These are phyloP conservation scores for Eucalyptus regnans DNA, from an alignment of 345 rosid genomes.

Conservation along the genomic window DNA sequence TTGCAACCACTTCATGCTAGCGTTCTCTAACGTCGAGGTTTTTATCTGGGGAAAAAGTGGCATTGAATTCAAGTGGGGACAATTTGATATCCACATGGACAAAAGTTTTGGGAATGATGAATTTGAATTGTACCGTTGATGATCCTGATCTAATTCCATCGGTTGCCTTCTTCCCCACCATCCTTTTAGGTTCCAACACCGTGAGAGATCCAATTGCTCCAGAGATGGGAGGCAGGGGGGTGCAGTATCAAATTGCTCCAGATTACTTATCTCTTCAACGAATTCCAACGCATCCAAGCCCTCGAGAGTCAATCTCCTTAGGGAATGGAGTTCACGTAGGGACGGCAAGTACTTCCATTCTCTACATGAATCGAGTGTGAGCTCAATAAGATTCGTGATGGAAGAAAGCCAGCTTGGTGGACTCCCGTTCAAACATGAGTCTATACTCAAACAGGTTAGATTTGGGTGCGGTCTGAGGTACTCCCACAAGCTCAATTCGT, in stretches of 20 bases:
- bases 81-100: accelerated
- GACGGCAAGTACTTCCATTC: background rate
- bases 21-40: accelerated
- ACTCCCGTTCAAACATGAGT: accelerated
- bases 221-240: background rate
- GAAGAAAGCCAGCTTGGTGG: background rate
- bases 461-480: background rate
- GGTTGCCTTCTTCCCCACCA: background rate
- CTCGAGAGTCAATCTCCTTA: accelerated
- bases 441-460: accelerated
- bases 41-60: accelerated
- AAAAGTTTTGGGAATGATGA: background rate
- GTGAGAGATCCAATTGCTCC: accelerated
- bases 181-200: accelerated
- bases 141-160: background rate
- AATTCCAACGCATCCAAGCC: background rate
- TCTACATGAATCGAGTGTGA: accelerated
- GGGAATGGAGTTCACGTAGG: background rate
- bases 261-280: background rate
- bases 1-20: background rate
- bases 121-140: background rate
- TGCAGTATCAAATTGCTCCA: accelerated
- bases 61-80: background rate
- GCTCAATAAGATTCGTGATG: accelerated
- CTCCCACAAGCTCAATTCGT: background rate